These are phyloP conservation scores for Yamadazyma taylorii DNA, from an alignment of 1,139 yeast species.

Conservation along the genomic window DNA sequence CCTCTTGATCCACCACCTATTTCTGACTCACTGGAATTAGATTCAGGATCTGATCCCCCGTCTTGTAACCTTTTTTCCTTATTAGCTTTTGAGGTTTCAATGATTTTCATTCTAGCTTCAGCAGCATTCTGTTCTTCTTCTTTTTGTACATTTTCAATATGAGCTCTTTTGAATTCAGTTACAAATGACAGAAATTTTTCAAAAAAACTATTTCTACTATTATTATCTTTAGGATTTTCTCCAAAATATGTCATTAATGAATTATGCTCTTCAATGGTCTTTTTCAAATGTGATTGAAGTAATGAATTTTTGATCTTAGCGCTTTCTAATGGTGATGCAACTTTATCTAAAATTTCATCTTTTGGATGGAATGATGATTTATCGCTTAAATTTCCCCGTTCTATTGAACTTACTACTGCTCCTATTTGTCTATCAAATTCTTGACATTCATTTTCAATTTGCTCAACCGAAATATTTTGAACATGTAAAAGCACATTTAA, in stretches of 20 bases:
- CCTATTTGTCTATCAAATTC: conserved; percentile 58
- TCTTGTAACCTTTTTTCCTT: conserved; percentile 8
- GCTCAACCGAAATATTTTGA: conserved; percentile 75
- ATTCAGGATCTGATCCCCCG: conserved; percentile 6
- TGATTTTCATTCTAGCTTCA: conserved; percentile 36
- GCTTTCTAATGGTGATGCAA: conserved; percentile 51
- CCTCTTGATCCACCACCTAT: conserved; percentile 6
- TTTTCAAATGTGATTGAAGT: conserved; percentile 55
- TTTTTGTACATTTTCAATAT: conserved; percentile 46
- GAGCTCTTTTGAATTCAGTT: conserved; percentile 44
- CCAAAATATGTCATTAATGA: conserved; percentile 79
- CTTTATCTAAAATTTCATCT: conserved; percentile 57
- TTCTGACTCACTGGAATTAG: neutral
- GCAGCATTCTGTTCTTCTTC: conserved; percentile 48
- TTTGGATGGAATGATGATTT: conserved; percentile 69
- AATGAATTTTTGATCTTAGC: conserved; percentile 64
- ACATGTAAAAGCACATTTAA: conserved; percentile 60
- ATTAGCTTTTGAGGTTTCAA: conserved; percentile 26
- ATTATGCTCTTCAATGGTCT: conserved; percentile 55
- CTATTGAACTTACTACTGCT: conserved; percentile 56
- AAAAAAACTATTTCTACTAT: conserved; percentile 40
- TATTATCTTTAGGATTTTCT: conserved; percentile 64
- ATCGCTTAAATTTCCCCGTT: conserved; percentile 76
- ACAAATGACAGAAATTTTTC: conserved; percentile 39
- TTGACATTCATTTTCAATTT: conserved; percentile 66